Conservation (phyloP, 2,329 filamentous ascomycete genomes). For the Chrysoporthe deuterocubensis region DNA sequence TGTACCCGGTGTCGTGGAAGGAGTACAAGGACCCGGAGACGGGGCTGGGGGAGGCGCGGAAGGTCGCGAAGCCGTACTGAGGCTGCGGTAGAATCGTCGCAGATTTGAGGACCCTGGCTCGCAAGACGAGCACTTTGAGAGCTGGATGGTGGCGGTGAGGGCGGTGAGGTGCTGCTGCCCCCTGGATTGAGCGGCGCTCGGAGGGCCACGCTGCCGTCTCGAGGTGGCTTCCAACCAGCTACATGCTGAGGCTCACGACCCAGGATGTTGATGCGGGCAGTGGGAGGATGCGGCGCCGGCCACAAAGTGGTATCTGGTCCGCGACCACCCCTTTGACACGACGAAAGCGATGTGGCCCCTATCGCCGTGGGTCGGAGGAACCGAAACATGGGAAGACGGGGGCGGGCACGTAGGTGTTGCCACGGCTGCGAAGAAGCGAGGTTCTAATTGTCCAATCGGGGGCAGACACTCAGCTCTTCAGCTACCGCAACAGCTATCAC, state of each 20-base stretch:
- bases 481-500: background rate
- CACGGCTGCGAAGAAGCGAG: background rate
- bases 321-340: background rate
- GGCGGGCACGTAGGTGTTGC: background rate
- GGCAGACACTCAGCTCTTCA: background rate
- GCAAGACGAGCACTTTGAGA: background rate
- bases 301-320: background rate
- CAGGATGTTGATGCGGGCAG: background rate
- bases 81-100: background rate
- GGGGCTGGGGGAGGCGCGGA: slow-evolving; percentile 76
- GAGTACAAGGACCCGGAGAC: slow-evolving; percentile 87
- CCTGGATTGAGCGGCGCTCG: background rate
- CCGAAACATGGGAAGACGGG: background rate
- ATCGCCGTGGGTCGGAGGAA: background rate
- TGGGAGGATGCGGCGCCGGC: background rate
- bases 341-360: background rate
- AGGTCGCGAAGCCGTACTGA: slow-evolving; percentile 93
- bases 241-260: background rate
- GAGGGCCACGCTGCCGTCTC: background rate
- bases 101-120: no score
- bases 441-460: background rate
- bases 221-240: background rate
- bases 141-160: background rate
- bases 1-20: slow-evolving; percentile 94
- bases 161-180: background rate